These are phyloP conservation scores for Tephrocybe rancida DNA, from an alignment of 768 basidiomycete genomes.

Conservation along the genomic window DNA sequence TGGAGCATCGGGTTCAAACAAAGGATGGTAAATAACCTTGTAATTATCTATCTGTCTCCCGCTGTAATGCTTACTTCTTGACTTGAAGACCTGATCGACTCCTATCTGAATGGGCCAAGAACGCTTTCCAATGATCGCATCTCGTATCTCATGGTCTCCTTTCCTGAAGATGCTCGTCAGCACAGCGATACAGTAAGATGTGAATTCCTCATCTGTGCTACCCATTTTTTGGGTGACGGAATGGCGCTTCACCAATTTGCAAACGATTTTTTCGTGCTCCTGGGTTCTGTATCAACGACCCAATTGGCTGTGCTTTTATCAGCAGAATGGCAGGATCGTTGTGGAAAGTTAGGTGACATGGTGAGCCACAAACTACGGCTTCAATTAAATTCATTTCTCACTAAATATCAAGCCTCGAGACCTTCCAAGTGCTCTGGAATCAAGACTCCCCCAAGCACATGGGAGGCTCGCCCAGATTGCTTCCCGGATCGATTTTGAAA, in stretches of 20 bases:
- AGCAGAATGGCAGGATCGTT: constrained; percentile 33
- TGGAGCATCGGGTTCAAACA: constrained; percentile 51
- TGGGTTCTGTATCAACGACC: constrained; percentile 41
- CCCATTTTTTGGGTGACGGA: constrained; percentile 86
- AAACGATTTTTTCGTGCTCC: constrained; percentile 74
- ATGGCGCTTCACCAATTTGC: constrained; percentile 85
- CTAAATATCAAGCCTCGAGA: constrained; percentile 5
- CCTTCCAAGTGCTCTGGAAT: constrained; percentile 50
- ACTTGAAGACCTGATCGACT: constrained; percentile 56
- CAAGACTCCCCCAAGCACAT: constrained; percentile 38
- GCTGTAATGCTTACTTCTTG: background rate
- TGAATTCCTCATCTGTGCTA: constrained; percentile 72
- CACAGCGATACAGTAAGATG: constrained; percentile 32
- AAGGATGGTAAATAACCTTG: constrained; percentile 51
- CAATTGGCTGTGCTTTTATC: constrained; percentile 31
- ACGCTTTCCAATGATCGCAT: constrained; percentile 68
- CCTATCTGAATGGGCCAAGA: constrained; percentile 77
- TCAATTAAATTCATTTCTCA: constrained; percentile 3
- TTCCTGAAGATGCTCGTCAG: constrained; percentile 7
- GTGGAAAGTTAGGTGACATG: constrained; percentile 20
- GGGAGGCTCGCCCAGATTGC: constrained; percentile 46
- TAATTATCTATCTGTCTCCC: background rate
- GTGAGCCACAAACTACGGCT: constrained; percentile 15
- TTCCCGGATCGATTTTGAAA: constrained; percentile 56
- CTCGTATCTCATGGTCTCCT: constrained; percentile 60